Base-by-base conservation (phyloP, 176 grass and related monocot genomes). In the Avena sativa region DNA sequence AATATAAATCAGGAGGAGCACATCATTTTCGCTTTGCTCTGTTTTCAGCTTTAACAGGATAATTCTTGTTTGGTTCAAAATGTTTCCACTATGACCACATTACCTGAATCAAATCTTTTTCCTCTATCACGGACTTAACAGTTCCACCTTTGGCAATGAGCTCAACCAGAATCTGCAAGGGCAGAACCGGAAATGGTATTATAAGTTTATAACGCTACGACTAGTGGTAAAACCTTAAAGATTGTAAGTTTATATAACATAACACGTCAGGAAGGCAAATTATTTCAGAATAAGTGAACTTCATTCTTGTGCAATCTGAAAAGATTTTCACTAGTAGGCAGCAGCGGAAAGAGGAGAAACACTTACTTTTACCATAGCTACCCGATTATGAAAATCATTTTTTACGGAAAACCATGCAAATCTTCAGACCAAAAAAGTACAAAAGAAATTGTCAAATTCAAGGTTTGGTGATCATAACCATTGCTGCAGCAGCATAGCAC, bases 61-160 rank as follows among this genome's bases (percentile, higher is more conserved):
- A 75, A 25, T 25, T 2, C 61, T 68, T 55, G 12, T 69, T 26
- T 38, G 43, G n/a, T 85, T 53, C 73, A 16, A 32, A 76, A 32
- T 52, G 26, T 49, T 53, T 19, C 3, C 21, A 53, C 53, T 55
- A 47, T 81, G 21, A 84, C 36, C 56, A 53, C 14, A 53, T 64
- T 89, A 94, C 92, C 97, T 98, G 94, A 91, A 98, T 91, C 34
- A 98, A 89, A 94, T 96, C 97, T 67, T 93, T 94, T 77, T 98
- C 94, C 83, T 94, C 79, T 88, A 98, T 98, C 84, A 96, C 70
- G 83, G 72, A 88, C 65, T 94, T 92, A 16, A 99, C 94, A 17
- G 92, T 99, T 66, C 92, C 90, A 1, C 97, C 94, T 87, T 99
- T 96, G 9, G 89, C 78, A 71, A 94, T 89, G 72, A 96, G 92